A percentile compares a stretch with the other conserved stretches of the same genome.
Conservation (phyloP, 2,329 filamentous ascomycete species). For the Penicillium sp. region DNA sequence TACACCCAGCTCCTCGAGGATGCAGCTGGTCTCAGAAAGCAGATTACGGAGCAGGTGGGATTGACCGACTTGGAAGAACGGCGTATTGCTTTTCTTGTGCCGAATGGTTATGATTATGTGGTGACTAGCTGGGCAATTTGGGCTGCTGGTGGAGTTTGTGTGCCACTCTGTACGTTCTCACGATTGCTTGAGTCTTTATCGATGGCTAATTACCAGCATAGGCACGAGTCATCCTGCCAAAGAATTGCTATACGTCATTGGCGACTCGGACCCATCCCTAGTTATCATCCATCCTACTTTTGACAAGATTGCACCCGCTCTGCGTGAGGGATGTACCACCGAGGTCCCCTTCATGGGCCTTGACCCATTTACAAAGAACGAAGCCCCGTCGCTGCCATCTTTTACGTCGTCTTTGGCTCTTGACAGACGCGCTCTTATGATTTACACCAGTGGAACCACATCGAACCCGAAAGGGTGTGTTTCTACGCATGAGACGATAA, state of each 20-base stretch:
- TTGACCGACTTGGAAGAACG: slow-evolving; percentile 37
- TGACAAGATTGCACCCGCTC: slow-evolving; percentile 30
- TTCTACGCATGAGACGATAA: slow-evolving; percentile 43
- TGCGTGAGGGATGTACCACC: slow-evolving; percentile 30
- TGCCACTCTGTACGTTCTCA: slow-evolving; percentile 41
- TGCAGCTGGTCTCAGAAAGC: slow-evolving; percentile 35
- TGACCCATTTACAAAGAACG: slow-evolving; percentile 21
- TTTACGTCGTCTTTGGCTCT: slow-evolving; percentile 31
- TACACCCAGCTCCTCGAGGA: slow-evolving; percentile 43
- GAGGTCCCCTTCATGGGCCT: slow-evolving; percentile 34
- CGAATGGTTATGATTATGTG: slow-evolving; percentile 45
- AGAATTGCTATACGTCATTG: slow-evolving; percentile 43
- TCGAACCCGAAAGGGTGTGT: slow-evolving; percentile 45
- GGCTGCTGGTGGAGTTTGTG: slow-evolving; percentile 44
- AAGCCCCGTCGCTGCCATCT: slow-evolving; percentile 28
- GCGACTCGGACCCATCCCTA: slow-evolving; percentile 43
- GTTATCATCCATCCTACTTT: slow-evolving; percentile 43
- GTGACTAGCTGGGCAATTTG: slow-evolving; percentile 45
- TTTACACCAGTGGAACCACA: slow-evolving; percentile 45
- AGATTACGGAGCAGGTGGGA: slow-evolving; percentile 33
- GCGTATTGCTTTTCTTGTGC: slow-evolving; percentile 40
- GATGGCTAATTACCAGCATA: slow-evolving; percentile 11
- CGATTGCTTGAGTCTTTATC: neutral
- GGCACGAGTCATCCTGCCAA: slow-evolving; percentile 44
- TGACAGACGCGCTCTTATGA: slow-evolving; percentile 40